Base-by-base conservation (phyloP, 2,329 filamentous ascomycete species). In the Venturia pyrina region DNA sequence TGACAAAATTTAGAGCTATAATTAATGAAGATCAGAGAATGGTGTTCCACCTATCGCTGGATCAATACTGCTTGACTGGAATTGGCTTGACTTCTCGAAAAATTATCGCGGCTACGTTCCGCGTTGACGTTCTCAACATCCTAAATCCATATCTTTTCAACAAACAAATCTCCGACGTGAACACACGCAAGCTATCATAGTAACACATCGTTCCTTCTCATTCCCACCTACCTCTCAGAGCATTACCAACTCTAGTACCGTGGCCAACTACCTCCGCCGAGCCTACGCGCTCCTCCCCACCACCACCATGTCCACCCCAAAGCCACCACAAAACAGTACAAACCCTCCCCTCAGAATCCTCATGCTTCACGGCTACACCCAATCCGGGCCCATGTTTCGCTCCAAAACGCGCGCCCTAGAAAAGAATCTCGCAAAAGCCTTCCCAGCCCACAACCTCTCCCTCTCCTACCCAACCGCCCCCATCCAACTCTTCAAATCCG, bases 361-460 rank as follows among this genome's bases (percentile, higher is more conserved):
- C 67, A 81, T 81, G 79, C 77, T 82, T 15, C 80, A 82, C 71
- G 89, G 93, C 76, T 97, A 87, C 83, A 96, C 93, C 8, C 93
- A 98, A 81, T 96, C 90, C 37, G 92, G 93, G 4, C 77, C 87
- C 4, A 81, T 92, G 69, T 97, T 97, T 84, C 88, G 86, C 74
- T 85, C 88, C 75, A 97, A 97, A 80, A 96, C 91, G 59, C 90
- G 91, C 75, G 91, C 91, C 13, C 81, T 97, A 1, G 86, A 92
- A 71, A 96, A 97, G 76, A 81, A 88, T 65, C 83, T 97, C 66
- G 76, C 81, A 68, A 96, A 96, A 73, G 79, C 85, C 37, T 89
- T 97, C 69, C 83, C 85, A 10, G 77, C 76, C 1, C 79, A 78
- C 32, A 73, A 74, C 40, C 72, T 80, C n/a, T 71, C 78, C 21